Base-by-base conservation (phyloP, 306 rosid species). In the Leucaena leucocephala region DNA sequence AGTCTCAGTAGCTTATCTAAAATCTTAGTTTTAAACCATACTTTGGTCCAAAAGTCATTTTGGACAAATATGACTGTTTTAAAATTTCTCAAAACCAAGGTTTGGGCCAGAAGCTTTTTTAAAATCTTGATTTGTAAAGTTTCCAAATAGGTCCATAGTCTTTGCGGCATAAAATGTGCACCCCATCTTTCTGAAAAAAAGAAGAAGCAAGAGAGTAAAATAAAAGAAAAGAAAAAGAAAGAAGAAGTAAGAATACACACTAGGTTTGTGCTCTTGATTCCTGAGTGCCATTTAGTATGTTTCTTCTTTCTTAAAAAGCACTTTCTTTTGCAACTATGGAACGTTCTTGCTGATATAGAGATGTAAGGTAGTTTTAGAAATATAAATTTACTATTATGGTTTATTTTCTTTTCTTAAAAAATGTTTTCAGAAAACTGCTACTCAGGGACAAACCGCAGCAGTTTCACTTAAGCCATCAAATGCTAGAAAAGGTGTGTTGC, bases 341-440 rank as follows among this genome's bases (percentile, higher is more conserved):
- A 34, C 58, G 40, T 21, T 72, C 39, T 62, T 46, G 38, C 75
- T 74, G 43, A 33, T 69, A 50, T 61, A 59, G 68, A 64, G 2
- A 43, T 52, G 14, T 80, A 45, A 38, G 49, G 55, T 36, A 42
- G 78, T 76, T 67, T 78, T 27, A 59, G 67, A 64, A 50, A 71
- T 82, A 49, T 58, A 49, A 58, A 2, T 68, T 63, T 67, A 62
- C 72, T 70, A 52, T 48, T 15, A 57, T 39, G 42, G 42, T 43
- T 69, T 50, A 50, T 83, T 80, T 22, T 12, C 69, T 65, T 70
- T 75, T 62, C 42, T 66, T 3, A 8, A 74, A 77, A 68, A 83
- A 39, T 77, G 46, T 57, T 67, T 83, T 61, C 89, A 95, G 98
- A 87, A 65, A 85, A 78, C 87, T 61, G 82, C 76, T 80, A 86